These are phyloP conservation scores for Aegilops bicornis DNA, from an alignment of 176 grass and related monocot species.

Conservation along the genomic window DNA sequence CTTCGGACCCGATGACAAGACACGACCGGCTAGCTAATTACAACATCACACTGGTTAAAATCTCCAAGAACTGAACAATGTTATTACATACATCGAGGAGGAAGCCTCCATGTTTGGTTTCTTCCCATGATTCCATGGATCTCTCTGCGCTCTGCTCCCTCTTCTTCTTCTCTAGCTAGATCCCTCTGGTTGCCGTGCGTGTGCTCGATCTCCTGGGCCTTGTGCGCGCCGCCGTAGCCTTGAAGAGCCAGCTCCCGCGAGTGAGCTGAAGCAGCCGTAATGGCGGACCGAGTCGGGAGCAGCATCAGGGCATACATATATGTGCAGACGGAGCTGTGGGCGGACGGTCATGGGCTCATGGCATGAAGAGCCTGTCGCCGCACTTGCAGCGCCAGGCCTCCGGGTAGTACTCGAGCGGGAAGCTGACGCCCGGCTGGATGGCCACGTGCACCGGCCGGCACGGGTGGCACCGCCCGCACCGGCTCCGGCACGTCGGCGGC, in stretches of 20 bases:
- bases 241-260: neutral
- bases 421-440: constrained; percentile 65
- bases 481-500: constrained; percentile 71
- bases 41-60: constrained; percentile 3
- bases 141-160: neutral
- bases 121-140: neutral
- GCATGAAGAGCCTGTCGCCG: constrained; percentile 83
- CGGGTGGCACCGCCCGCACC: constrained; percentile 63
- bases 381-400: constrained; percentile 94
- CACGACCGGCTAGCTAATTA: constrained; percentile 40
- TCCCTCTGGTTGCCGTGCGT: neutral
- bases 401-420: constrained; percentile 86
- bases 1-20: neutral
- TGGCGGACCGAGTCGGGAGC: neutral
- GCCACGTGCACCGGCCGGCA: constrained; percentile 71
- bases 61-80: constrained; percentile 32
- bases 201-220: neutral
- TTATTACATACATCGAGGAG: neutral
- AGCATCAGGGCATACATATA: neutral
- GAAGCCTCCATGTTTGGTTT: neutral
- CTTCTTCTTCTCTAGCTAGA: neutral
- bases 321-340: neutral
- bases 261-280: neutral
- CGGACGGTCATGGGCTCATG: constrained; percentile 53
- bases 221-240: neutral